A percentile compares a stretch with the other conserved stretches of the same genome.
These are phyloP conservation scores for Rossbeevera mucosa DNA, from an alignment of 768 basidiomycete genomes.

Conservation along the genomic window DNA sequence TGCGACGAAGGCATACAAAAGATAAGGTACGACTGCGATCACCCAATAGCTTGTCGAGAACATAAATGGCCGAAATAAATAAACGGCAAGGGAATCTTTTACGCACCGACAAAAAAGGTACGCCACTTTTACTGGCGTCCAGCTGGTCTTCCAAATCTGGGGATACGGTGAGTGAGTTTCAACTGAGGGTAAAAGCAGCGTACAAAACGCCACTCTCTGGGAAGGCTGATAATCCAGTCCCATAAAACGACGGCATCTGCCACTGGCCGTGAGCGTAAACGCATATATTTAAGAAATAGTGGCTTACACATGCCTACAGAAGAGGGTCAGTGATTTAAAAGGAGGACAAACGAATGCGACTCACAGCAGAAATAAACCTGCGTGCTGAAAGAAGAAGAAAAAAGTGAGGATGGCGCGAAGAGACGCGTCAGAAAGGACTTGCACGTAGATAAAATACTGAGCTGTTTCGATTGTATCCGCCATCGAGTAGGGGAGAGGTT, in stretches of 20 bases:
- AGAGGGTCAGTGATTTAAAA: slow-evolving; percentile 28
- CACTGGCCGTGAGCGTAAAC: neutral
- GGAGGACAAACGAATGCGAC: slow-evolving; percentile 31
- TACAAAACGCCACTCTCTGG: slow-evolving; percentile 76
- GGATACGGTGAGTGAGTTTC: neutral
- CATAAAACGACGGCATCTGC: slow-evolving; percentile 77
- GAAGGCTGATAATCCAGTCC: slow-evolving; percentile 81
- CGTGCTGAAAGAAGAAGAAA: slow-evolving; percentile 30
- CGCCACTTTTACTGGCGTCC: slow-evolving; percentile 80
- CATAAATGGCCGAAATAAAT: slow-evolving; percentile 3
- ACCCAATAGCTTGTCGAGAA: slow-evolving; percentile 66
- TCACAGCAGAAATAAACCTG: slow-evolving; percentile 85
- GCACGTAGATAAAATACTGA: slow-evolving; percentile 75
- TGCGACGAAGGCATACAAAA: slow-evolving; percentile 70
- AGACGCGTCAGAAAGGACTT: slow-evolving; percentile 19
- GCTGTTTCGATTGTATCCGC: slow-evolving; percentile 51
- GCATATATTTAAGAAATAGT: slow-evolving; percentile 19
- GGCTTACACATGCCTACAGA: slow-evolving; percentile 65
- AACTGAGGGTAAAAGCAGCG: slow-evolving; percentile 17
- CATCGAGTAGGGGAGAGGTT: slow-evolving; percentile 29
- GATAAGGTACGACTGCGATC: slow-evolving; percentile 71
- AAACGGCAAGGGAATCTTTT: slow-evolving; percentile 17
- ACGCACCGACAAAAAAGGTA: slow-evolving; percentile 80
- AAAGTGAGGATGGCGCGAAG: slow-evolving; percentile 10
- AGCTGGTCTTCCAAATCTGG: slow-evolving; percentile 77